These are phyloP conservation scores for Karstenula rhodostoma DNA, from an alignment of 2,329 filamentous ascomycete species.

Conservation along the genomic window DNA sequence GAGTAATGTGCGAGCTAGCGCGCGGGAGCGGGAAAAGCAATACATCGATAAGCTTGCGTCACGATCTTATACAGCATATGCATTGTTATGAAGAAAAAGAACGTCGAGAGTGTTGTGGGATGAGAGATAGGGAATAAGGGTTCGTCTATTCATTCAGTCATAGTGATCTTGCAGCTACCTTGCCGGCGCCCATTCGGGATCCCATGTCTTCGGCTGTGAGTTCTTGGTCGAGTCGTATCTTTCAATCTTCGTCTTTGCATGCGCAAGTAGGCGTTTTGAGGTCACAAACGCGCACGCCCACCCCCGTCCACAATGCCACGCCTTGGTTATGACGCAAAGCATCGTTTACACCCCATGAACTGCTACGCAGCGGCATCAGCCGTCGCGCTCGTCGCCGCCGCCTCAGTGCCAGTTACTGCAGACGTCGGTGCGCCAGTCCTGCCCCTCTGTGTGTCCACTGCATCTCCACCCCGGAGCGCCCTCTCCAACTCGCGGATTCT, in stretches of 20 bases:
- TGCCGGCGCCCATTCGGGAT: neutral
- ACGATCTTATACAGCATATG: neutral
- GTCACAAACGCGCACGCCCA: neutral
- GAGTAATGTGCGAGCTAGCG: neutral
- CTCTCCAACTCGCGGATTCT: slow-evolving; percentile 58
- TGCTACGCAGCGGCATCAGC: slow-evolving; percentile 9
- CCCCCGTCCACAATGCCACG: slow-evolving; percentile 17
- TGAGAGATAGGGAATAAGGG: neutral
- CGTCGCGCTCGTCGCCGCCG: slow-evolving; percentile 7
- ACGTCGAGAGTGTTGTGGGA: neutral
- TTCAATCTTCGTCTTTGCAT: neutral
- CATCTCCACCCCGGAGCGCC: slow-evolving; percentile 40
- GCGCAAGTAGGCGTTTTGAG: neutral
- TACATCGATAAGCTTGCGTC: neutral
- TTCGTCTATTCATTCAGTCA: slow-evolving; percentile 9
- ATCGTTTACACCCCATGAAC: slow-evolving; percentile 18
- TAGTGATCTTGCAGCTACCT: slow-evolving; percentile 7
- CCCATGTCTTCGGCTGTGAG: slow-evolving; percentile 17
- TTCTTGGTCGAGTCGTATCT: neutral
- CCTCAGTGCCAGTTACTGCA: slow-evolving; percentile 12
- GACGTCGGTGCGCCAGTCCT: slow-evolving; percentile 36
- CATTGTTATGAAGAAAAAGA: neutral
- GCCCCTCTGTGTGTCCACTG: slow-evolving; percentile 38
- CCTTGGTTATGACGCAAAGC: slow-evolving; percentile 20
- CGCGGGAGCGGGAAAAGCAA: slow-evolving; percentile 1